phyloP scores from a whole-genome alignment of 805 yeast species.

The Komagataella mondaviorum region DNA sequence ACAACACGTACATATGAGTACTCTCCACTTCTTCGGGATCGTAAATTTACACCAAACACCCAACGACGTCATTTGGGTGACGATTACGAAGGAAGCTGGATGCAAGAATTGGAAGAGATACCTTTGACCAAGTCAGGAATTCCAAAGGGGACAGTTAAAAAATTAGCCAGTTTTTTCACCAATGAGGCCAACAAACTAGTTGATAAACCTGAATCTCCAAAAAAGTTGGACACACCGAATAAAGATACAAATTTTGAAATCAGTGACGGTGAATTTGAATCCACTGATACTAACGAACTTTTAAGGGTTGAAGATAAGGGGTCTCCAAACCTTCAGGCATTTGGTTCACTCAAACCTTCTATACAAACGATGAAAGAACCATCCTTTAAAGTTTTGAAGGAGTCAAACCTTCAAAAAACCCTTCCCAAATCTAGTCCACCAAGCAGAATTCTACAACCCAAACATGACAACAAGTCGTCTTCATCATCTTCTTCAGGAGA shows the following conservation, averaged over 20 bases:
- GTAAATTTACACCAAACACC: not conserved
- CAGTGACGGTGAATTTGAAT: not conserved
- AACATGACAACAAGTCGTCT: not conserved
- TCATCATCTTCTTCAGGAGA: not conserved
- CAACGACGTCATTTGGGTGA: not conserved
- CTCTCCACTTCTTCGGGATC: not conserved
- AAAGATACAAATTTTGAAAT: not conserved
- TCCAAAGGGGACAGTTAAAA: not conserved
- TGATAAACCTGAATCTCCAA: not conserved
- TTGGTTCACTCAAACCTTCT: not conserved
- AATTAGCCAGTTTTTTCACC: not conserved
- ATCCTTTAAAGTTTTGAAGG: not conserved
- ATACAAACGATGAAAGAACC: not conserved
- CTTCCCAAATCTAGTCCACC: not conserved
- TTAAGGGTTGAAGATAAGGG: too few relatives aligned
- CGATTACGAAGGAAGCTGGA: not conserved
- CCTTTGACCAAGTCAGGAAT: not conserved
- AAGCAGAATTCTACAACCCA: not conserved
- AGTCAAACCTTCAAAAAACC: not conserved
- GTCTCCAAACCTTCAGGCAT: too few relatives aligned
- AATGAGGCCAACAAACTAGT: not conserved
- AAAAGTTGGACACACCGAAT: not conserved
- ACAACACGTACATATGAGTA: not conserved
- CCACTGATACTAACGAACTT: not conserved
- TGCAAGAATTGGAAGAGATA: not conserved